These are phyloP conservation scores for Trifolium subterraneum DNA, from an alignment of 306 rosid genomes.

Conservation along the genomic window DNA sequence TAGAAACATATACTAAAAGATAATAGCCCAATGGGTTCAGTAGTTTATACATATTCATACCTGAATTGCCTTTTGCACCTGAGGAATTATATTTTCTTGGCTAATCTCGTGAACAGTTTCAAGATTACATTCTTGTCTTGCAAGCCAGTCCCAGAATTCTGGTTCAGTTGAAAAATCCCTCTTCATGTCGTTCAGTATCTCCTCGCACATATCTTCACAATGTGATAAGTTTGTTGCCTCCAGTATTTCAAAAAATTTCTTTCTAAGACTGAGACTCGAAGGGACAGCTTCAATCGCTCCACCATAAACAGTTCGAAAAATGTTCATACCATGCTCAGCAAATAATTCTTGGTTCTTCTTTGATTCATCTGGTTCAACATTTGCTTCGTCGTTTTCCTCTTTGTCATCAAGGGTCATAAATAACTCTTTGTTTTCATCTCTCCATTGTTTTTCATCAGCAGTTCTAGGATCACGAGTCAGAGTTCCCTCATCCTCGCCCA, in stretches of 20 bases:
- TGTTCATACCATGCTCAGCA: slow-evolving; percentile 61
- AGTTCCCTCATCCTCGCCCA: slow-evolving; percentile 84
- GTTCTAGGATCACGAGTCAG: slow-evolving; percentile 49
- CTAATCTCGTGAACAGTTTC: slow-evolving; percentile 45
- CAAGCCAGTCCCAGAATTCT: slow-evolving; percentile 93
- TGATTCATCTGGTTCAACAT: slow-evolving; percentile 46
- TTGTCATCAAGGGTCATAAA: slow-evolving; percentile 68
- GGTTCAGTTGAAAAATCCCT: slow-evolving; percentile 72
- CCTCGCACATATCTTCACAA: slow-evolving; percentile 63
- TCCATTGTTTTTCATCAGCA: slow-evolving; percentile 75
- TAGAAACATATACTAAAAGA: slow-evolving; percentile 23
- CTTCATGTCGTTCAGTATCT: slow-evolving; percentile 70
- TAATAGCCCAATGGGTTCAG: slow-evolving; percentile 5
- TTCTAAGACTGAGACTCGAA: slow-evolving; percentile 72
- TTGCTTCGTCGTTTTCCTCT: slow-evolving; percentile 44
- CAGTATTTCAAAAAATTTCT: slow-evolving; percentile 78
- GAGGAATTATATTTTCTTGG: slow-evolving; percentile 53
- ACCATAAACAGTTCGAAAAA: slow-evolving; percentile 63
- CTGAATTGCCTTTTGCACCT: slow-evolving; percentile 69
- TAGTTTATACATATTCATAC: slow-evolving; percentile 49
- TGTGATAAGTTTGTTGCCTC: slow-evolving; percentile 71
- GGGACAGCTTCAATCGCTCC: slow-evolving; percentile 81
- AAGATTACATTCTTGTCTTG: slow-evolving; percentile 61
- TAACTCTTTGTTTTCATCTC: slow-evolving; percentile 74
- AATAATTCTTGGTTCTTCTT: slow-evolving; percentile 53